These are phyloP conservation scores for Talaromyces sp. DNA, from an alignment of 2,329 filamentous ascomycete genomes.

Conservation along the genomic window DNA sequence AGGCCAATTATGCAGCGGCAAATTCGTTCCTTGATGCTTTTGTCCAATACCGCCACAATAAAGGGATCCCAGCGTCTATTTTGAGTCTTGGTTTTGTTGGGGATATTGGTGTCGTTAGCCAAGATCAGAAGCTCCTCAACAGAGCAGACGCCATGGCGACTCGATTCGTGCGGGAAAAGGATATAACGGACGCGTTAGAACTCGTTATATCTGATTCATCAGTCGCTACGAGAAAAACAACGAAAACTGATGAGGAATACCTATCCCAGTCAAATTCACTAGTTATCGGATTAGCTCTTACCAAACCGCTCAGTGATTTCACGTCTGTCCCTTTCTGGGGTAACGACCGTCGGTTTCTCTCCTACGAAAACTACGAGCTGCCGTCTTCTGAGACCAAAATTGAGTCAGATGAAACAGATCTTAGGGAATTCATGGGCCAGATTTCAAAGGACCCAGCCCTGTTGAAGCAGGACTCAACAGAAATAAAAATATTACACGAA, in stretches of 20 bases:
- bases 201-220: not conserved
- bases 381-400: not conserved
- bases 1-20: slow-evolving; percentile 31
- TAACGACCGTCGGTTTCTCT: not conserved
- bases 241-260: not conserved
- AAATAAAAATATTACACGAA: not conserved
- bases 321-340: not conserved
- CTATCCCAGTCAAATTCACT: not conserved
- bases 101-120: not conserved
- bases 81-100: not conserved
- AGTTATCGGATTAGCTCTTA: not conserved
- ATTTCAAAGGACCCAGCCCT: not conserved
- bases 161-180: not conserved
- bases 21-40: slow-evolving; percentile 19
- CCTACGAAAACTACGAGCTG: not conserved
- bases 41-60: not conserved
- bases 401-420: not conserved
- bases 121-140: not conserved
- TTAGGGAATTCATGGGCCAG: not conserved
- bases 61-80: not conserved
- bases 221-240: not conserved
- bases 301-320: not conserved
- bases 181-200: not conserved
- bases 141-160: not conserved
- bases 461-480: not conserved